Evolutionary conservation across 345 rosid genomes (phyloP).

Genomic region (Brassica incana): DNA sequence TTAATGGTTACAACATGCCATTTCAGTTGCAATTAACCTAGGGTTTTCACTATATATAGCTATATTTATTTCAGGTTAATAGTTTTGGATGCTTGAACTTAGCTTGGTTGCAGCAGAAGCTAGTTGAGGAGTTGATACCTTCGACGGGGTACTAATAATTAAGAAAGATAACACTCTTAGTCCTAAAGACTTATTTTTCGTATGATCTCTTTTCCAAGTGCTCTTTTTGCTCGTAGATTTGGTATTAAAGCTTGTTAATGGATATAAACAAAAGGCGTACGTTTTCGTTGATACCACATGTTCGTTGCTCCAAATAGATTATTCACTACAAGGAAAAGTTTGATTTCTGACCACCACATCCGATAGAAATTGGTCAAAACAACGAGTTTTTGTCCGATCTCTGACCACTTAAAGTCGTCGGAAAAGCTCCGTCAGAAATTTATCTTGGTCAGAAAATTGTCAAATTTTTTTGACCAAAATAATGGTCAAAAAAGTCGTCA

Average conservation of each 20-base stretch:
- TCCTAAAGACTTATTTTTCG: constrained; percentile 21
- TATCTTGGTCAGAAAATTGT: too few species aligned
- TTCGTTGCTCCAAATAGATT: neutral
- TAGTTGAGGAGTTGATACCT: constrained; percentile 41
- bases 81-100: constrained; percentile 42
- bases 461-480: too few species aligned
- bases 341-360: too few species aligned
- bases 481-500: too few species aligned
- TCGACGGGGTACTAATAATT: constrained; percentile 9
- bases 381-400: too few species aligned
- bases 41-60: constrained; percentile 10
- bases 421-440: too few species aligned
- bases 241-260: constrained; percentile 8
- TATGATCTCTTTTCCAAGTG: constrained; percentile 13
- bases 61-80: constrained; percentile 43
- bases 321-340: too few species aligned
- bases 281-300: neutral
- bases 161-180: neutral
- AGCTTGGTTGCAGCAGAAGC: constrained; percentile 45
- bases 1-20: constrained; percentile 11
- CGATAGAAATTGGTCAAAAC: too few species aligned
- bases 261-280: neutral
- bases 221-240: constrained; percentile 17
- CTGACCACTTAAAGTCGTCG: too few species aligned
- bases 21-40: constrained; percentile 2